phyloP scores from a whole-genome alignment of 306 rosid genomes.

The Malus asiatica region DNA sequence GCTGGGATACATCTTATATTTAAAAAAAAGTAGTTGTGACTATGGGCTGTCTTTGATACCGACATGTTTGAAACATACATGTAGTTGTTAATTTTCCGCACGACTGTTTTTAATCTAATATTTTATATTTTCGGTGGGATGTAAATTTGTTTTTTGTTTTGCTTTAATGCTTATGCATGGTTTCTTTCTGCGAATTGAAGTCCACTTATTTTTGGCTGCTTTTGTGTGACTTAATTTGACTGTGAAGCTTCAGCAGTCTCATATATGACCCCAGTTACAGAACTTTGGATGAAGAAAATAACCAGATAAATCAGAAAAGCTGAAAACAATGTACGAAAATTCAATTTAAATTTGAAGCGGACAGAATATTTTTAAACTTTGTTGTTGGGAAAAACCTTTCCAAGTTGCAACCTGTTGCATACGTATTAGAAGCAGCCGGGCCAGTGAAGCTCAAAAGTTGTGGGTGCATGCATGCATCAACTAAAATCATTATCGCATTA shows the following conservation, averaged over 20 bases:
- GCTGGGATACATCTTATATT: background rate
- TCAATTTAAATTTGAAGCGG: background rate
- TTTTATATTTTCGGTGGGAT: background rate
- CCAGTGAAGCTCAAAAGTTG: background rate
- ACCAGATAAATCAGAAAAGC: background rate
- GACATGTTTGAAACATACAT: slow-evolving; percentile 23
- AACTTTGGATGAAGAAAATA: background rate
- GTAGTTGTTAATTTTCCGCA: background rate
- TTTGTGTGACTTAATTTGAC: background rate
- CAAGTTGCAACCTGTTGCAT: background rate
- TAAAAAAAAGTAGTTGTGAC: background rate
- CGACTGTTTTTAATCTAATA: background rate
- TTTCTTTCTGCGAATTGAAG: background rate
- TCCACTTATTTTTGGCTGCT: background rate
- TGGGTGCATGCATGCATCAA: background rate
- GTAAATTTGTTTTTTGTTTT: background rate
- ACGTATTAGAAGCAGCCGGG: background rate
- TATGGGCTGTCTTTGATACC: slow-evolving; percentile 21
- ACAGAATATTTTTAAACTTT: too few relatives aligned
- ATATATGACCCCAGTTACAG: background rate
- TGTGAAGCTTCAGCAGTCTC: background rate
- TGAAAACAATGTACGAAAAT: background rate
- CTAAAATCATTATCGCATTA: too few relatives aligned
- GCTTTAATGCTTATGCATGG: background rate
- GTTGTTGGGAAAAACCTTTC: background rate